Evolutionary conservation across 345 rosid species (phyloP).

Genomic region (Bruguiera sexangula): DNA sequence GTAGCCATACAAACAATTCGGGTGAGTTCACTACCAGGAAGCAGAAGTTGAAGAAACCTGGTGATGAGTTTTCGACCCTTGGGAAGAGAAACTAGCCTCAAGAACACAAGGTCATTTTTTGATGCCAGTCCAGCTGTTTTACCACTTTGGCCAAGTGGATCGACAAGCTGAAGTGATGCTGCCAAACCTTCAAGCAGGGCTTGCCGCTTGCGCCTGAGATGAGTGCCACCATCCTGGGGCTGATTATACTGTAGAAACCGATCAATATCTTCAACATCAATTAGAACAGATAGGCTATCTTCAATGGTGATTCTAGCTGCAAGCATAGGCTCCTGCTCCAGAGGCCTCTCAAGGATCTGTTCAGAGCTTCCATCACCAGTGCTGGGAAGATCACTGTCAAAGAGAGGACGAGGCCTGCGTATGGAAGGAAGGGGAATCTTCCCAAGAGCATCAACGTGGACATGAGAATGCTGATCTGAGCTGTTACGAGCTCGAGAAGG

Average conservation of each 20-base stretch:
- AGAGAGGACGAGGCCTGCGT: conserved; percentile 65
- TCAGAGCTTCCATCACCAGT: conserved; percentile 56
- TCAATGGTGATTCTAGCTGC: conserved; percentile 93
- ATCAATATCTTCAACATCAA: conserved; percentile 86
- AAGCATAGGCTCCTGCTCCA: conserved; percentile 92
- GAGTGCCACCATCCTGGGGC: conserved; percentile 81
- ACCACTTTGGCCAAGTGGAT: conserved; percentile 72
- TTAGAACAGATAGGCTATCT: conserved; percentile 67
- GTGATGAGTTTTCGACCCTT: conserved; percentile 75
- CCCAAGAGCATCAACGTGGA: conserved; percentile 57
- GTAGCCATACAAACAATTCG: conserved; percentile 88
- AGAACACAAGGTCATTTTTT: conserved; percentile 77
- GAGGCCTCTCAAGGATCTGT: conserved; percentile 61
- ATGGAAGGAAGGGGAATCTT: conserved; percentile 57
- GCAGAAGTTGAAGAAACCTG: conserved; percentile 67
- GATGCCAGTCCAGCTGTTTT: conserved; percentile 44
- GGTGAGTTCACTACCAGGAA: conserved; percentile 79
- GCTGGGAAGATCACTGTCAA: conserved; percentile 62
- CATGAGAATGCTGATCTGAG: conserved; percentile 56
- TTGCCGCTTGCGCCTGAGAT: conserved; percentile 69
- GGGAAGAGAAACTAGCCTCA: conserved; percentile 70
- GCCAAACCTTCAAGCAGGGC: conserved; percentile 79
- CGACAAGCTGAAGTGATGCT: conserved; percentile 83
- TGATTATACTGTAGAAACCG: conserved; percentile 62
- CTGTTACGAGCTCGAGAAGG: conserved; percentile 73